These are phyloP conservation scores for Tricharina praecox DNA, from an alignment of 495 filamentous ascomycete species.

Conservation along the genomic window DNA sequence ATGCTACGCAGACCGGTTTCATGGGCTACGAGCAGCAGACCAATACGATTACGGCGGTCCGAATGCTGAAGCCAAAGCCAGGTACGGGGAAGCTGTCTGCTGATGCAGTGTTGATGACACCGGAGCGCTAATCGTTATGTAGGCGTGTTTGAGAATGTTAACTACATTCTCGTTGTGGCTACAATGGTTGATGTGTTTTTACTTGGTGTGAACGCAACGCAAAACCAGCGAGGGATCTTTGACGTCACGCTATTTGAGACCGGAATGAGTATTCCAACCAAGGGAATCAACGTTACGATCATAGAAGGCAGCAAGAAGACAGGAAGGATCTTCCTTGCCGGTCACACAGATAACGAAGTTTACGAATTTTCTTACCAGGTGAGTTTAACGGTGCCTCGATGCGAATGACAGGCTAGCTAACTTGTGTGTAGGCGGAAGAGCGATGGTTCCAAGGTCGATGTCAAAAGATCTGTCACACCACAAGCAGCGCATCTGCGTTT, in stretches of 20 bases:
- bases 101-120: no score
- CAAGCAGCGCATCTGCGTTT: constrained; percentile 54
- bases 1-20: constrained; percentile 37
- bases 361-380: constrained; percentile 91
- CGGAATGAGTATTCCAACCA: constrained; percentile 55
- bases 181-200: constrained; percentile 69
- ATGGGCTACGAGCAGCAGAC: constrained; percentile 72
- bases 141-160: constrained; percentile 80
- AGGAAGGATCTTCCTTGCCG: constrained; percentile 83
- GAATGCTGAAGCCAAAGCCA: constrained; percentile 55
- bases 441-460: constrained; percentile 80
- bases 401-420: constrained; percentile 6
- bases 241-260: constrained; percentile 68
- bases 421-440: constrained; percentile 42
- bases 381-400: constrained; percentile 1
- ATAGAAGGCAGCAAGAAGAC: constrained; percentile 59
- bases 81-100: constrained; percentile 5
- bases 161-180: constrained; percentile 71
- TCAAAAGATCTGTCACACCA: constrained; percentile 70
- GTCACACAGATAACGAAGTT: constrained; percentile 63
- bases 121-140: constrained; percentile 17
- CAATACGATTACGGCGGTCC: constrained; percentile 70
- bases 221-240: constrained; percentile 43
- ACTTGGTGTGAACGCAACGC: constrained; percentile 53
- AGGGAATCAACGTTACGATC: constrained; percentile 51